Percentiles rank a stretch among this genome's conserved stretches.
These are phyloP conservation scores for Boletus sp. DNA, from an alignment of 768 basidiomycete species.

Conservation along the genomic window DNA sequence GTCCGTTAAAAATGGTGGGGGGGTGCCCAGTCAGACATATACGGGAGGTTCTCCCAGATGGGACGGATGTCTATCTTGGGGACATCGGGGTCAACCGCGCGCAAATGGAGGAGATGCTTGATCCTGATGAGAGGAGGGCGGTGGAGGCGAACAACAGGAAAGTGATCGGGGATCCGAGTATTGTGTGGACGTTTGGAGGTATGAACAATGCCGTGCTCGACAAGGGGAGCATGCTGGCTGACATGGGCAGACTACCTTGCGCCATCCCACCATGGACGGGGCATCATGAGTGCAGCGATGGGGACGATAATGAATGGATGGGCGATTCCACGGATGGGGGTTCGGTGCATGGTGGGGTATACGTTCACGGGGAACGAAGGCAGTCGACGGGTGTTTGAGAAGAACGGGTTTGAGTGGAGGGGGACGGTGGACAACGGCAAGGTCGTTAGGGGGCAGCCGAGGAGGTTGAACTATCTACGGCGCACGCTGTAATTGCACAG, in stretches of 20 bases:
- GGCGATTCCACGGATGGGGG: conserved; percentile 64
- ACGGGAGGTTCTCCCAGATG: conserved; percentile 54
- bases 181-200: conserved; percentile 65
- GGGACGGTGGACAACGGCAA: conserved; percentile 39
- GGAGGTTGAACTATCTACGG: conserved; percentile 35
- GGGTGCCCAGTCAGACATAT: conserved; percentile 48
- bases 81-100: conserved; percentile 27
- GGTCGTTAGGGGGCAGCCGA: conserved; percentile 36
- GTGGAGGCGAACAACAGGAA: conserved; percentile 41
- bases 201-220: conserved; percentile 9
- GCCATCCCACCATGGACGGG: conserved; percentile 58
- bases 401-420: conserved; percentile 53
- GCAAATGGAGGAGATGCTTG: conserved; percentile 28
- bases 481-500: conserved; percentile 8
- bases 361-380: conserved; percentile 53
- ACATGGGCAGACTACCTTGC: conserved; percentile 52
- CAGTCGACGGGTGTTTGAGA: conserved; percentile 63
- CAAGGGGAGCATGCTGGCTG: not conserved
- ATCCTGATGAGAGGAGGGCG: conserved; percentile 36
- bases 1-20: conserved; percentile 35
- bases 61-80: conserved; percentile 53
- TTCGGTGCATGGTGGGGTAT: conserved; percentile 41
- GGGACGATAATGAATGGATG: conserved; percentile 51
- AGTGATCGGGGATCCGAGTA: conserved; percentile 47
- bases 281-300: conserved; percentile 72